Evolutionary conservation across 2,329 filamentous ascomycete species (phyloP).

Genomic region (Cladophialophora carrionii): DNA sequence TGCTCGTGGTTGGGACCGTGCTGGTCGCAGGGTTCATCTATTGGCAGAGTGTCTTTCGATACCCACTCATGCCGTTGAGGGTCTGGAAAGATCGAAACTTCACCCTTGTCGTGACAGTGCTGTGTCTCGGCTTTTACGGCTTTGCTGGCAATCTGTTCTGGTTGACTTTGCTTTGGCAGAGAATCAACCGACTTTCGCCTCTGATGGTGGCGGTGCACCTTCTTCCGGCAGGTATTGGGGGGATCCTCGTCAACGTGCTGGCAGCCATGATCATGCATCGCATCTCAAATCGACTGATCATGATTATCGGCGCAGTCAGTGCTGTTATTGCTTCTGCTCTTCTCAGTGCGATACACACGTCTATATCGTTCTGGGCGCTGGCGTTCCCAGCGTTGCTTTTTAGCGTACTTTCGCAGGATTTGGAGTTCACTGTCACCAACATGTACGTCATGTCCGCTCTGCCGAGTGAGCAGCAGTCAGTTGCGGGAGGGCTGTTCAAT

Average conservation of each 20-base stretch:
- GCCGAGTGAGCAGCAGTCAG: constrained; percentile 64
- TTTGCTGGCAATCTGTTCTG: constrained; percentile 66
- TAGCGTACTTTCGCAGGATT: constrained; percentile 67
- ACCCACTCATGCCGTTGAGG: constrained; percentile 56
- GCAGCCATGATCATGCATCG: constrained; percentile 65
- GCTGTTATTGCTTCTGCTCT: constrained; percentile 56
- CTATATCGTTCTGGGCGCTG: constrained; percentile 67
- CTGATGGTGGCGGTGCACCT: constrained; percentile 65
- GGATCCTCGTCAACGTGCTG: constrained; percentile 65
- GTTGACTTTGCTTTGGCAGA: constrained; percentile 68
- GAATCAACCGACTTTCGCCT: constrained; percentile 57
- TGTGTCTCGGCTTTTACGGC: constrained; percentile 64
- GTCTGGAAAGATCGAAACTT: constrained; percentile 65
- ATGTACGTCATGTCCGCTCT: constrained; percentile 72
- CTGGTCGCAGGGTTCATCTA: constrained; percentile 62
- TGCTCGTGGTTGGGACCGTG: constrained; percentile 63
- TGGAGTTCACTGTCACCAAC: constrained; percentile 73
- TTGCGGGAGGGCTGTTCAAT: constrained; percentile 70
- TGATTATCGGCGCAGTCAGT: constrained; percentile 55
- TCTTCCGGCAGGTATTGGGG: constrained; percentile 67
- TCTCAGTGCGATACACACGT: constrained; percentile 59
- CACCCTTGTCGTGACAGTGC: constrained; percentile 61
- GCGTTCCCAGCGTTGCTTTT: constrained; percentile 65
- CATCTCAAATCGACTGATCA: constrained; percentile 67
- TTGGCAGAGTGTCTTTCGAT: constrained; percentile 62